Conservation (phyloP, 495 filamentous ascomycete genomes). For the Lepidopterella palustris region DNA sequence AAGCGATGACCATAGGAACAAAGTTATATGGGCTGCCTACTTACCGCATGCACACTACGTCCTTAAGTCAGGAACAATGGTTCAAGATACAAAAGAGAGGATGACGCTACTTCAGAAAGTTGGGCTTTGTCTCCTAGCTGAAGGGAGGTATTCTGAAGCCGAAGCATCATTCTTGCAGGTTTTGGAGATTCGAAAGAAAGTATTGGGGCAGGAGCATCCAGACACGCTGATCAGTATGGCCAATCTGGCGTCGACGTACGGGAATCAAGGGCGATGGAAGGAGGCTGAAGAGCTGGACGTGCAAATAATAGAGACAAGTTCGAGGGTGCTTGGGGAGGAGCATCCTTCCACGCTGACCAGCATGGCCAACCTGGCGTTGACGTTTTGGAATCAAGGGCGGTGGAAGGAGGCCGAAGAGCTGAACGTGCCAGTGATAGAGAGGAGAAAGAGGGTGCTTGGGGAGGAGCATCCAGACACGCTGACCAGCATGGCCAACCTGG, state of each 20-base stretch:
- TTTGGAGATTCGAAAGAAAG: not conserved
- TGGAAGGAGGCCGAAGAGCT: too few species aligned
- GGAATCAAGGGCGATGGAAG: too few species aligned
- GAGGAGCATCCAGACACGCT: too few species aligned
- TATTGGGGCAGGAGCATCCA: not conserved
- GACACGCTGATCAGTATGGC: not conserved
- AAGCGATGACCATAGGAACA: not conserved
- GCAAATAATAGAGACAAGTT: too few species aligned
- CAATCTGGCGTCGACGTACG: too few species aligned
- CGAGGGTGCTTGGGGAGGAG: too few species aligned
- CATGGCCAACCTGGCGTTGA: too few species aligned
- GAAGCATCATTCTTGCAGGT: not conserved
- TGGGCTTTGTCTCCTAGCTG: not conserved
- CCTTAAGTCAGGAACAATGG: not conserved
- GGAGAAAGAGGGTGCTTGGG: too few species aligned
- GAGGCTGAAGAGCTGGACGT: too few species aligned
- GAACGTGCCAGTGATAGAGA: too few species aligned
- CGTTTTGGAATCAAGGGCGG: too few species aligned
- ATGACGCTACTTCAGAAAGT: not conserved
- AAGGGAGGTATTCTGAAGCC: not conserved
- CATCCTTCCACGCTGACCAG: too few species aligned
- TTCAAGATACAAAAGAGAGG: not conserved
- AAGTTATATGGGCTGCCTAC: not conserved
- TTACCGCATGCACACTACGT: not conserved
- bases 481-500: constrained; percentile 5